Evolutionary conservation across 805 yeast genomes (phyloP).

Genomic region (Yarrowia sp.): DNA sequence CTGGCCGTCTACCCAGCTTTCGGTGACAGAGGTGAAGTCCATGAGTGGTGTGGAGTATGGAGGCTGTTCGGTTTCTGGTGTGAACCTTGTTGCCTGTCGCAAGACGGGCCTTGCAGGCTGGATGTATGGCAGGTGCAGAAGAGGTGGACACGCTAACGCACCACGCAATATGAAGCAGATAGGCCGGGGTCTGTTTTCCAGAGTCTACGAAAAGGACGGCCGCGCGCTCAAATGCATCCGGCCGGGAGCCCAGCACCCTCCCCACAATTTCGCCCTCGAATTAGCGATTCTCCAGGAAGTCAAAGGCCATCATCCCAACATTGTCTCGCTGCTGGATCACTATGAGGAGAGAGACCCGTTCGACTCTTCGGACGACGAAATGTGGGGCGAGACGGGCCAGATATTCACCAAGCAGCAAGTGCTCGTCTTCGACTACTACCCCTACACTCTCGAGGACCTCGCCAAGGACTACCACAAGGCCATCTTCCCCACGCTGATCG

Average conservation of each 20-base stretch:
- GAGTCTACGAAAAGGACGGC: conserved; percentile 40
- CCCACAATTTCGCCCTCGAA: conserved; percentile 53
- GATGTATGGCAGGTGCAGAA: neutral
- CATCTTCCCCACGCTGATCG: conserved; percentile 36
- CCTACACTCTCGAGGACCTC: conserved; percentile 41
- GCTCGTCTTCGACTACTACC: conserved; percentile 34
- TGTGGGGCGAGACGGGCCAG: conserved; percentile 36
- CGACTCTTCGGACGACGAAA: conserved; percentile 33
- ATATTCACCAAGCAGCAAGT: conserved; percentile 44
- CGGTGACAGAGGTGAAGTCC: conserved; percentile 20
- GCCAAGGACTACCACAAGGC: conserved; percentile 40
- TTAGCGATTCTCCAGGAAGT: conserved; percentile 40
- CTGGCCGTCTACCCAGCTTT: conserved; percentile 36
- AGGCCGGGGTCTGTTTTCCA: conserved; percentile 48
- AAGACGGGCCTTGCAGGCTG: neutral
- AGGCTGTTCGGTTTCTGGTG: neutral
- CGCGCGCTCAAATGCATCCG: conserved; percentile 51
- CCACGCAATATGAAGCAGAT: conserved; percentile 33
- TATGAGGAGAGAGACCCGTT: conserved; percentile 31
- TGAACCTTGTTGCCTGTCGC: conserved; percentile 1
- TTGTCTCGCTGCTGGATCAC: conserved; percentile 35
- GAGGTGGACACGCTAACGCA: neutral
- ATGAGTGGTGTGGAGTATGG: neutral
- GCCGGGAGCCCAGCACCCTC: conserved; percentile 52
- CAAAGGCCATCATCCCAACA: conserved; percentile 27